Percentiles rank a stretch among this genome's conserved stretches.
Conservation (phyloP, 306 rosid species). For the Gastrolobium villosum region DNA sequence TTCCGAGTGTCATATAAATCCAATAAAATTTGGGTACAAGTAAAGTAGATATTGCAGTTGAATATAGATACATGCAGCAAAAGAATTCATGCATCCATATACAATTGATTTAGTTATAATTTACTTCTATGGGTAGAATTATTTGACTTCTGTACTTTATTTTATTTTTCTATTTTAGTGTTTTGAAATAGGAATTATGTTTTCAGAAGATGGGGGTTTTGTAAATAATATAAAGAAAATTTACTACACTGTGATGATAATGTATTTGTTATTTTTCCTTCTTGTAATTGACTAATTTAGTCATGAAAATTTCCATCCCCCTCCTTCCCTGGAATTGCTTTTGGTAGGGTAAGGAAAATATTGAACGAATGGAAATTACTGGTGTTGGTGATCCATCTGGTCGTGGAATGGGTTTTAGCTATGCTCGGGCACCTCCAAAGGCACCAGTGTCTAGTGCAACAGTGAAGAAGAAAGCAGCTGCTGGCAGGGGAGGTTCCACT, state of each 20-base stretch:
- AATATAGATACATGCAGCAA: conserved; percentile 29
- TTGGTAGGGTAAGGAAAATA: conserved; percentile 88
- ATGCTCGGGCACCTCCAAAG: conserved; percentile 86
- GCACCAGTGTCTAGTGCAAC: conserved; percentile 82
- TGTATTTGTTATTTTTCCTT: conserved; percentile 4
- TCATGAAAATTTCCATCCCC: not conserved
- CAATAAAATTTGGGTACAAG: not conserved
- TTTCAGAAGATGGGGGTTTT: conserved; percentile 8
- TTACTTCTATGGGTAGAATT: conserved; percentile 15
- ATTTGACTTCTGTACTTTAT: not conserved
- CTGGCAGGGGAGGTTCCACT: conserved; percentile 83
- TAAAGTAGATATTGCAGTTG: conserved; percentile 5
- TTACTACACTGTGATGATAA: not conserved
- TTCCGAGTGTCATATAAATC: conserved; percentile 28
- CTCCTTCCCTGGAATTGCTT: not conserved
- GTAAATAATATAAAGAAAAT: conserved; percentile 1
- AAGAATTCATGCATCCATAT: conserved; percentile 15
- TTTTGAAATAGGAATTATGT: conserved; percentile 21
- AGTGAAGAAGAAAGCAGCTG: conserved; percentile 82
- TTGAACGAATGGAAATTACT: conserved; percentile 92
- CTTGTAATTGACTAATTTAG: conserved; percentile 37
- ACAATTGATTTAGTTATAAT: conserved; percentile 8
- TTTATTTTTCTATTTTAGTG: not conserved
- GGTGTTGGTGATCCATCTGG: conserved; percentile 99
- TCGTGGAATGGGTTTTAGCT: conserved; percentile 95